phyloP scores from a whole-genome alignment of 2,329 filamentous ascomycete genomes.

The Leptographium procerum region DNA sequence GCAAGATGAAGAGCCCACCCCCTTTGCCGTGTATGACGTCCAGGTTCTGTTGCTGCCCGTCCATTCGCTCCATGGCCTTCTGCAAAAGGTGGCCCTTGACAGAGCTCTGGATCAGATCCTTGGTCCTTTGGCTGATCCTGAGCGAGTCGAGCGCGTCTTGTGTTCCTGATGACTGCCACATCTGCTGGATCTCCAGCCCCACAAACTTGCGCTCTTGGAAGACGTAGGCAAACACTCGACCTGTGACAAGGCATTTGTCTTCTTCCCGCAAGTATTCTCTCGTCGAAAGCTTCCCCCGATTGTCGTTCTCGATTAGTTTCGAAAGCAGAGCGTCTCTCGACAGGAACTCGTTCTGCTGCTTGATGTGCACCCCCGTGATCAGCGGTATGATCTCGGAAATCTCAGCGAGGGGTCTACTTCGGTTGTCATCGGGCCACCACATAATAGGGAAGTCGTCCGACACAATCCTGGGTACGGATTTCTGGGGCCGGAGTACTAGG shows the following conservation, averaged over 20 bases:
- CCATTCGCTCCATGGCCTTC: neutral
- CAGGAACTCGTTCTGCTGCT: constrained; percentile 8
- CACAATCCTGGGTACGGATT: neutral
- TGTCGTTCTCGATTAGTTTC: neutral
- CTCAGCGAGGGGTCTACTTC: constrained; percentile 3
- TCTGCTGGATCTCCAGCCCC: constrained; percentile 8
- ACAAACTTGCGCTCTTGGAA: constrained; percentile 17
- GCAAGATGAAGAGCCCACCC: constrained; percentile 29
- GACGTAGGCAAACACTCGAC: constrained; percentile 14
- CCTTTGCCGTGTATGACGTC: constrained; percentile 22
- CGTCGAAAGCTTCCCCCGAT: neutral
- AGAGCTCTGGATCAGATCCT: constrained; percentile 13
- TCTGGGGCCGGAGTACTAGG: neutral
- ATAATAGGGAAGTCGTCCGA: neutral
- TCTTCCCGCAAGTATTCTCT: constrained; percentile 3
- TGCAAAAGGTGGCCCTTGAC: neutral
- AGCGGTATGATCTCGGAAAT: constrained; percentile 7
- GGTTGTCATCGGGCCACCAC: constrained; percentile 3
- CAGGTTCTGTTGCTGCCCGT: constrained; percentile 22
- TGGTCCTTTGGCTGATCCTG: constrained; percentile 5
- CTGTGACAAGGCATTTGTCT: constrained; percentile 9
- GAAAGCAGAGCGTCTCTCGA: neutral
- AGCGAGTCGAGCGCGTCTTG: neutral
- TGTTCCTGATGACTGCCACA: neutral
- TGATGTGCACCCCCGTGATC: constrained; percentile 6